Evolutionary conservation across 163 green algal species (phyloP), one percentile per base, ranked within the genome.

Genomic region (Botryococcus braunii): DNA sequence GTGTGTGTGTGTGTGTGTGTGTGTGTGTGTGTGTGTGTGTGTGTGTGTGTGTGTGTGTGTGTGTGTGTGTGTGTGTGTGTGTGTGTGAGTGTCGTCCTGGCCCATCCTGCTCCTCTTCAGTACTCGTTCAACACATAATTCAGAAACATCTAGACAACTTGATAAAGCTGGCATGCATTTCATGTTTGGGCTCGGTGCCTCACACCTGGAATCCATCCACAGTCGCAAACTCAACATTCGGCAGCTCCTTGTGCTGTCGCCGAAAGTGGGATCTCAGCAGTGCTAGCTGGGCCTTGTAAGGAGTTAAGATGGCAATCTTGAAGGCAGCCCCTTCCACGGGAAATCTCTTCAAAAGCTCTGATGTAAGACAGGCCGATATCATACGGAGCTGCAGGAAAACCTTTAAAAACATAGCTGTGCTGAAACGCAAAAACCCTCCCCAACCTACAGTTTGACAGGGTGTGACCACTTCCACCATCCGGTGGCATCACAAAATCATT

Each of bases 241-340:
- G 32, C n/a, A 68, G 41, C 46, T 40, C 23, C n/a, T 34, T 23
- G 13, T 71, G 70, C 17, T 57, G 17, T 27, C 56, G 47, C 25
- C 52, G 35, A 68, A 84, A 75, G 11, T 55, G 50, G 0, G 56
- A 35, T 3, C 63, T 61, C 46, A 91, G 66, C 17, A 74, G 23
- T 21, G 40, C 46, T 60, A 76, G 36, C 69, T 86, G 81, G 1
- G 62, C 58, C 39, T 70, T 76, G 75, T 89, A 88, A 4, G 82
- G 77, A 7, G 80, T 78, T 47, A 88, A 69, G 29, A 88, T 38
- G 17, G 70, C 79, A 2, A 83, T 70, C 8, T 38, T 65, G 39
- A 11, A 47, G 27, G 3, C 57, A 47, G 27, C 11, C 34, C 59
- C 59, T 50, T 39, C 46, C 9, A 58, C 27, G 27, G 27, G 58